Base-by-base conservation (phyloP, 352 stramenopile genomes). In the Globisporangium echinulatum region DNA sequence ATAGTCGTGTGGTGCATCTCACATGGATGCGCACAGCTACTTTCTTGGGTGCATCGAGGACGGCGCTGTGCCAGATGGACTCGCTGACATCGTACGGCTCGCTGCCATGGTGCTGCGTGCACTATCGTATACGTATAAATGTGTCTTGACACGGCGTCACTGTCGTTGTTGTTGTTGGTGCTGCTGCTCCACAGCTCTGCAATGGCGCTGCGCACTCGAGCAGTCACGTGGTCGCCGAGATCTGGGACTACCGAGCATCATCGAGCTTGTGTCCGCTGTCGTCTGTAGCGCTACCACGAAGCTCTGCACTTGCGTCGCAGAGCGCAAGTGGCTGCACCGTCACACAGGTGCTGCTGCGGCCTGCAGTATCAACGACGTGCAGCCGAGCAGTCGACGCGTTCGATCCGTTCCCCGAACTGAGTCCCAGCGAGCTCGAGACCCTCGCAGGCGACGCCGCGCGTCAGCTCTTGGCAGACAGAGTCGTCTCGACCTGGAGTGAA, bases 41-140 rank as follows among this genome's bases (percentile, higher is more conserved):
- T 87, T 89, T 65, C 62, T 89, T 33, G 69, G 73, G 1, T 85
- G 75, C 36, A 68, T 89, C 1, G 71, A 83, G 64, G 63, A 74
- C 42, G 79, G 79, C 42, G 58, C 58, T 13, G 56, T 87, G 17
- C 79, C 77, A 3, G 79, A 86, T 57, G 79, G 79, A 46, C 67
- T 89, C 37, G 56, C 64, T 4, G 77, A 89, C 48, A 64, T 87
- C 75, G 79, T 89, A 58, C 5, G 72, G 5, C 39, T 33, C 25
- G 25, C 25, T 33, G 25, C 25, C 25, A 33, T 33, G 39, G 7
- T 5, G 39, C 39, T 43, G 39, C 39, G 25, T 33, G 25, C 25
- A 3, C 25, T 33, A 33, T 33, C 25, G 25, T 33, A 33, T 33
- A 33, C 25, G 2, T 33, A 1, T 33, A 33, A 33, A 33, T 33